These are phyloP conservation scores for Passalora sequoiae DNA, from an alignment of 2,329 filamentous ascomycete species.

Conservation along the genomic window DNA sequence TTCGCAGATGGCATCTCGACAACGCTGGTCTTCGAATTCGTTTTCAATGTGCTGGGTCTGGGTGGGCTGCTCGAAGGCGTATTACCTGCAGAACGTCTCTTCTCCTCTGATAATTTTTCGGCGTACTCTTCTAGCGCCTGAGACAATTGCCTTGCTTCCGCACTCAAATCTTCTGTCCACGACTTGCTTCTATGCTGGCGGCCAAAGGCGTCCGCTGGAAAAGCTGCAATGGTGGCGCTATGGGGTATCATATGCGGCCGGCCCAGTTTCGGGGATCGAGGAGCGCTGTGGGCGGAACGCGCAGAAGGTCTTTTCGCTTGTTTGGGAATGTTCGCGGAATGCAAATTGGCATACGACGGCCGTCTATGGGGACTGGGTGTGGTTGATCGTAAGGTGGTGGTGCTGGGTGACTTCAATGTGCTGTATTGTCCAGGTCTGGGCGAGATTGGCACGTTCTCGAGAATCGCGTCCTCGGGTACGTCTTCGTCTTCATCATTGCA, in stretches of 20 bases:
- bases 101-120: conserved; percentile 44
- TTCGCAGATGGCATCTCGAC: conserved; percentile 47
- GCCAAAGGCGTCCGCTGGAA: conserved; percentile 25
- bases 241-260: conserved; percentile 29
- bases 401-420: conserved; percentile 19
- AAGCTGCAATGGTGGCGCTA: conserved; percentile 28
- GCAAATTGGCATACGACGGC: conserved; percentile 29
- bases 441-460: conserved; percentile 78
- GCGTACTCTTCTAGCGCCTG: conserved; percentile 77
- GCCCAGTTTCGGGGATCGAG: conserved; percentile 28
- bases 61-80: conserved; percentile 28
- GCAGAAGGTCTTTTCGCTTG: conserved; percentile 32
- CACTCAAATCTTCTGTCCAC: conserved; percentile 67
- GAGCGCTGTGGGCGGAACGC: conserved; percentile 22
- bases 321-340: conserved; percentile 34
- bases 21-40: conserved; percentile 26
- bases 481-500: conserved; percentile 72
- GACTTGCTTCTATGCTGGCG: conserved; percentile 53
- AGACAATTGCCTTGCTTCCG: conserved; percentile 68
- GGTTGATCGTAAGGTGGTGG: conserved; percentile 19
- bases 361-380: conserved; percentile 35
- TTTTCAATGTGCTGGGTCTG: conserved; percentile 21
- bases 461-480: conserved; percentile 70
- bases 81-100: conserved; percentile 32
- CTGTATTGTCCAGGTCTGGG: conserved; percentile 44